phyloP scores from a whole-genome alignment of 192 early-diverging fungal genomes.

The Coemansia sp. region DNA sequence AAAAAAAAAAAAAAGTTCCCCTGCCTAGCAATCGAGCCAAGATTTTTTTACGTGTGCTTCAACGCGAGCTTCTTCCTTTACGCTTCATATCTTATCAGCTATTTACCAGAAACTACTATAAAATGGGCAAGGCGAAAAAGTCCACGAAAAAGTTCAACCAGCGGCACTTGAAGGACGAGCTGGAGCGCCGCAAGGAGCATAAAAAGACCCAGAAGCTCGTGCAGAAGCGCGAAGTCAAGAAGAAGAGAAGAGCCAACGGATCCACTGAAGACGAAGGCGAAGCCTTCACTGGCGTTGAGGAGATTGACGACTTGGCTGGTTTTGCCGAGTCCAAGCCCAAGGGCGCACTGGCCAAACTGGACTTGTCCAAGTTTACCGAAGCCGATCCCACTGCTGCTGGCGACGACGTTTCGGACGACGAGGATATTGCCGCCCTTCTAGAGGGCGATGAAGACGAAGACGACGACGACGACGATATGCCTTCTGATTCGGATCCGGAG shows the following conservation, averaged over 20 bases:
- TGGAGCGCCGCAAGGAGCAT: conserved; percentile 58
- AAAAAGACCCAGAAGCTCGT: conserved; percentile 59
- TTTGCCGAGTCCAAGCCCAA: conserved; percentile 42
- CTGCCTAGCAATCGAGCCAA: background rate
- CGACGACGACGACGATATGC: conserved; percentile 23
- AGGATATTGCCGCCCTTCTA: conserved; percentile 27
- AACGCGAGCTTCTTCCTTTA: background rate
- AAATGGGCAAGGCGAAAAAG: conserved; percentile 58
- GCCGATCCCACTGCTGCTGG: conserved; percentile 21
- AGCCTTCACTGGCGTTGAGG: conserved; percentile 41
- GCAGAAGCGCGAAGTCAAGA: conserved; percentile 61
- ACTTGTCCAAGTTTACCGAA: conserved; percentile 43
- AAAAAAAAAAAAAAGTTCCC: conserved; percentile 9
- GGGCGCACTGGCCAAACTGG: conserved; percentile 26
- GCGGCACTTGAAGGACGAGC: conserved; percentile 67
- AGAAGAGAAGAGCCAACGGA: conserved; percentile 37
- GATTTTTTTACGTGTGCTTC: background rate
- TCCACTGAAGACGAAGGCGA: conserved; percentile 19
- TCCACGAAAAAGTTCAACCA: conserved; percentile 76
- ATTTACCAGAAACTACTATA: background rate
- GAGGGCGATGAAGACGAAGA: conserved; percentile 28
- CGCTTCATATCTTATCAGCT: background rate
- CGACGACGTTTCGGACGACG: conserved; percentile 12
- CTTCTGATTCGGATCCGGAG: conserved; percentile 11
- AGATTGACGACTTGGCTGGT: conserved; percentile 48